Evolutionary conservation across 768 basidiomycete genomes (phyloP).

Genomic region (Mycena belliarum): DNA sequence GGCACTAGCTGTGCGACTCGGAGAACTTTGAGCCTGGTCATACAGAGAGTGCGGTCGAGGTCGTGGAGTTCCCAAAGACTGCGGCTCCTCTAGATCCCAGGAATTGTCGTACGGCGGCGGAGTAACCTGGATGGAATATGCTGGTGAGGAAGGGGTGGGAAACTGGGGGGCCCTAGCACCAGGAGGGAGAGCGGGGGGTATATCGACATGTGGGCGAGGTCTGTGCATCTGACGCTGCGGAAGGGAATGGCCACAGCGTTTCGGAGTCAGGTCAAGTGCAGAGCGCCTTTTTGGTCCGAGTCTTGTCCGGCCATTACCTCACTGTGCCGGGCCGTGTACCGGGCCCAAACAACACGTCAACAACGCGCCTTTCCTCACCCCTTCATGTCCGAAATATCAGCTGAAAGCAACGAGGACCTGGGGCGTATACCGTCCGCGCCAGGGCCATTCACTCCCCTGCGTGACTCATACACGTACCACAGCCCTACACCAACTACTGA

Average conservation of each 20-base stretch:
- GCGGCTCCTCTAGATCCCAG: slow-evolving; percentile 12
- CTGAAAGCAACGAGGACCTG: too few relatives aligned
- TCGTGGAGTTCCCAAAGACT: slow-evolving; percentile 25
- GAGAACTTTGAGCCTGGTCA: slow-evolving; percentile 27
- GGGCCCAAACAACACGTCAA: slow-evolving; percentile 6
- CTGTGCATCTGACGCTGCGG: background rate
- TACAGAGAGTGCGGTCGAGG: slow-evolving; percentile 36
- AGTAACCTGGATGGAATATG: slow-evolving; percentile 23
- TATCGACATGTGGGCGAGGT: slow-evolving; percentile 14
- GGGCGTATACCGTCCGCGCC: slow-evolving; percentile 44
- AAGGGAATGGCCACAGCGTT: background rate
- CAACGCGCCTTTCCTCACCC: slow-evolving; percentile 1
- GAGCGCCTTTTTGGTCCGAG: too few relatives aligned
- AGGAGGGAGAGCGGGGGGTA: background rate
- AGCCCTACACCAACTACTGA: slow-evolving; percentile 65
- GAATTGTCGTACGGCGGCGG: slow-evolving; percentile 18
- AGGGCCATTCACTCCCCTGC: slow-evolving; percentile 56
- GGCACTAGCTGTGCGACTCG: slow-evolving; percentile 42
- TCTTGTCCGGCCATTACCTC: too few relatives aligned
- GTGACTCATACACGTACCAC: slow-evolving; percentile 76
- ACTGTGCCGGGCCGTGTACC: too few relatives aligned
- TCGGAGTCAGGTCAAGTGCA: too few relatives aligned
- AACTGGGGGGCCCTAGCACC: slow-evolving; percentile 12
- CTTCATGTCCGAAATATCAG: slow-evolving; percentile 13
- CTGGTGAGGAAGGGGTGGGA: slow-evolving; percentile 6